Evolutionary conservation across 192 early-diverging fungal genomes (phyloP), one percentile per base, ranked within the genome.

Genomic region (Podila clonocystis): DNA sequence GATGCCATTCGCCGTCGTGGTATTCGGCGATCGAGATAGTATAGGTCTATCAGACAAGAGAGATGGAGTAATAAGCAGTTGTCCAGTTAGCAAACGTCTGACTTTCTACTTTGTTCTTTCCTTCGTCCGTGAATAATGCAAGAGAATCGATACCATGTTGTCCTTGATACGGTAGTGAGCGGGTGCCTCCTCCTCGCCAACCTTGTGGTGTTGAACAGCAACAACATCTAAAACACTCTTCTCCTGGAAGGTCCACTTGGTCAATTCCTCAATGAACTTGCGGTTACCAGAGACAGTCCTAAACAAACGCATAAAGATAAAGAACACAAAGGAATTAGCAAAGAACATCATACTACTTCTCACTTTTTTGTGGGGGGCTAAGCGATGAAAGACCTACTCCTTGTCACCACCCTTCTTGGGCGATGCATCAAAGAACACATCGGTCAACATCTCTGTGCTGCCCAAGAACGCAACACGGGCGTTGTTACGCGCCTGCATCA

Each of bases 111-210:
- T 41, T 58, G 19, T 28, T n/a, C 13, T 3, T 31, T 33, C 13
- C 9, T 31, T 33, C 9, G n/a, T 19, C 29, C 0, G 8, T 49
- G 6, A 12, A 0, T n/a, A 63, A 17, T 29, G 66, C 45, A 60
- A 19, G 15, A 9, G n/a, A 13, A 58, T 11, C 65, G 84, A 71
- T 85, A 95, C 93, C 74, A 99, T 92, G 52, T 93, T 89, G 82
- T 97, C 97, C 73, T 93, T 94, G 70, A 98, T 92, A n/a, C 96
- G 92, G 85, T 99, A 99, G n/a, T 87, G 87, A 29, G 91, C 91
- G 13, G 88, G 87, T 64, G 92, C 88, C 57, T 89, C 86, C 49
- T 74, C 76, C 76, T 94, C 88, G 72, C 89, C 86, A 31, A 84
- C 84, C 67, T 91, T 88, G 83, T 95, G 85, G 87, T 95, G 94